Base-by-base conservation (phyloP, 768 basidiomycete species). In the Pisolithus sp. region DNA sequence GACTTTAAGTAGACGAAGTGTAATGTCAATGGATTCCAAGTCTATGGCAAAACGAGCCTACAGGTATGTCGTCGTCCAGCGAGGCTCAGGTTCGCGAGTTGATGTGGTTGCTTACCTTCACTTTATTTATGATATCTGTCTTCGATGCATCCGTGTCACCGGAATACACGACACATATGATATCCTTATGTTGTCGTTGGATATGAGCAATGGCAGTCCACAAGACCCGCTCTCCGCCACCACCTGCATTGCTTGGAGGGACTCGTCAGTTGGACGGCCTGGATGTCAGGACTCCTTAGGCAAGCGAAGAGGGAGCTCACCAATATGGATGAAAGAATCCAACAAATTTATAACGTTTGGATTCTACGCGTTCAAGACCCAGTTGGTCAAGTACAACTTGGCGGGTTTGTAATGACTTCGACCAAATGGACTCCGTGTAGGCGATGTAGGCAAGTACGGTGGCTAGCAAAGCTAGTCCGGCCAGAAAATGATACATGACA, bases 281-380 rank as follows among this genome's bases (percentile, higher is more conserved):
- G 31, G 28, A 26, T 21, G 18, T 39, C 18, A 43, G 31, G 52
- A 40, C 18, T 20, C 46, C 38, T 15, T 34, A n/a, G 20, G 3
- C 8, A 53, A 36, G 36, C 39, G 43, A 17, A 41, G 30, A 10
- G 15, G 13, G 5, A 13, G 62, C 81, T 70, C 60, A 93, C 93
- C 93, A 98, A 65, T 94, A 98, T 0, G 94, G 94, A 72, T 98
- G 94, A 65, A 96, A 95, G 71, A 94, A 87, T 0, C 88, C 93
- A 2, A 93, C 73, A 18, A 93, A 68, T 43, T 61, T 71, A 45
- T 53, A 53, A 5, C 53, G 46, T 28, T 15, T 55, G 7, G 46
- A 12, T 30, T 53, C 15, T 0, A 49, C 34, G 15, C 21, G 38
- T 23, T 43, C 13, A 18, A 51, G 10, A 8, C 56, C 57, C 5